Evolutionary conservation across 2,329 filamentous ascomycete genomes (phyloP).

Genomic region (Corinectria fuckeliana): DNA sequence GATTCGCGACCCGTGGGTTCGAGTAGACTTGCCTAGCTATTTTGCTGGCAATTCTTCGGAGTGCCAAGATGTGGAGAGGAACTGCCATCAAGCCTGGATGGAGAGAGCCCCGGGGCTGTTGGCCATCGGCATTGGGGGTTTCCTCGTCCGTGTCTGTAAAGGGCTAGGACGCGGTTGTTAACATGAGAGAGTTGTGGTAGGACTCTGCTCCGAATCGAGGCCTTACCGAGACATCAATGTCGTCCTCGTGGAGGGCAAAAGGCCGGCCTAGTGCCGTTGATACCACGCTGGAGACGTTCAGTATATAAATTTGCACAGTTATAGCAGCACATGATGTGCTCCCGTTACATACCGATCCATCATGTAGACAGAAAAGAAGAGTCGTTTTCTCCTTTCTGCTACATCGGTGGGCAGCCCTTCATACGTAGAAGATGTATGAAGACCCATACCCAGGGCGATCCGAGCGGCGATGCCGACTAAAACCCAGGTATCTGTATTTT

Average conservation of each 20-base stretch:
- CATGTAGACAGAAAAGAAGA: conserved; percentile 57
- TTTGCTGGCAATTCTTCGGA: conserved; percentile 50
- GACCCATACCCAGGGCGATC: conserved; percentile 51
- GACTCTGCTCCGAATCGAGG: background rate
- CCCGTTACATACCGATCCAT: conserved; percentile 50
- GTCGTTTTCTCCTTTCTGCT: conserved; percentile 47
- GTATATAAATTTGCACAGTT: background rate
- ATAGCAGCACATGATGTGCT: background rate
- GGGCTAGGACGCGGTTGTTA: conserved; percentile 32
- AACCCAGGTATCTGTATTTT: conserved; percentile 51
- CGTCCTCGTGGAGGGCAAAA: conserved; percentile 54
- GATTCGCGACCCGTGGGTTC: conserved; percentile 24
- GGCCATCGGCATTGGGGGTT: conserved; percentile 35
- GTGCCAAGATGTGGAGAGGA: conserved; percentile 49
- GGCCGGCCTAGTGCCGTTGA: conserved; percentile 52
- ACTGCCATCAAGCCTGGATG: conserved; percentile 47
- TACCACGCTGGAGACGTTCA: conserved; percentile 42
- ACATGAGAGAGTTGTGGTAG: background rate
- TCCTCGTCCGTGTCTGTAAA: conserved; percentile 48
- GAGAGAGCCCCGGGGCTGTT: conserved; percentile 30
- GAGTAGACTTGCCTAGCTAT: conserved; percentile 49
- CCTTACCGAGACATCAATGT: conserved; percentile 49
- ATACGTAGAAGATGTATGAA: conserved; percentile 48
- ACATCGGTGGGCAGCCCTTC: conserved; percentile 41
- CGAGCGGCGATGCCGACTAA: conserved; percentile 52